Percentiles rank a stretch among this genome's conserved stretches.
Evolutionary conservation across 768 basidiomycete species (phyloP).

Genomic region (Clitopilus hobsonii): DNA sequence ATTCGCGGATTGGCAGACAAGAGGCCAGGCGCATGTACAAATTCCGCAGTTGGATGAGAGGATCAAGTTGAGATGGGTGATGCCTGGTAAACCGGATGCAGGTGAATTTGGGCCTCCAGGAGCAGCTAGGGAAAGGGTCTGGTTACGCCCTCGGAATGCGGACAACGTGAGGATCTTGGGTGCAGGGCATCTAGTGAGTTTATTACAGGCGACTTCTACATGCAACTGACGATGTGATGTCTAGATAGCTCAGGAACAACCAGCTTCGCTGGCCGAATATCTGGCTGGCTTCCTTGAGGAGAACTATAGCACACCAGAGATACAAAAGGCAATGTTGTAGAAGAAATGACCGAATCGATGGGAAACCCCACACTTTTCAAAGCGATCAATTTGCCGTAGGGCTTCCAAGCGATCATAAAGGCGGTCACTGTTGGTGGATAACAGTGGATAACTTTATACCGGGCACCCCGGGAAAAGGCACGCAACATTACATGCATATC

Average conservation of each 20-base stretch:
- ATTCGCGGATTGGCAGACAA: conserved; percentile 45
- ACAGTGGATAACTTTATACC: no score
- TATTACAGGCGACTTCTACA: not conserved
- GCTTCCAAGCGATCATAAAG: no score
- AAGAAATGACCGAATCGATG: no score
- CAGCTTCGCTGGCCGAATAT: not conserved
- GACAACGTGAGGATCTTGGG: conserved; percentile 32
- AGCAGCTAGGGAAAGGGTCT: conserved; percentile 31
- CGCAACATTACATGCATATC: no score
- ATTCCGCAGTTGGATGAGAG: conserved; percentile 41
- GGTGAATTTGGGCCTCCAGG: conserved; percentile 28
- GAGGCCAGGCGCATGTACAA: conserved; percentile 37
- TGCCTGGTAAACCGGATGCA: conserved; percentile 35
- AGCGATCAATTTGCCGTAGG: no score
- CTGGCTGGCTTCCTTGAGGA: not conserved
- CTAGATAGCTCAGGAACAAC: not conserved
- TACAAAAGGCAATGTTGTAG: not conserved
- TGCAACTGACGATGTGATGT: not conserved
- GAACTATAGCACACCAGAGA: not conserved
- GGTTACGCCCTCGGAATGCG: conserved; percentile 37
- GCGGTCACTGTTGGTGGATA: no score
- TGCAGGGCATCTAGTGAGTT: conserved; percentile 41
- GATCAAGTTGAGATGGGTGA: conserved; percentile 50
- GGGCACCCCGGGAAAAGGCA: no score
- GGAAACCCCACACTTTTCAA: no score